Base-by-base conservation (phyloP, 2,329 filamentous ascomycete genomes). In the Chaetomiaceae sp. region DNA sequence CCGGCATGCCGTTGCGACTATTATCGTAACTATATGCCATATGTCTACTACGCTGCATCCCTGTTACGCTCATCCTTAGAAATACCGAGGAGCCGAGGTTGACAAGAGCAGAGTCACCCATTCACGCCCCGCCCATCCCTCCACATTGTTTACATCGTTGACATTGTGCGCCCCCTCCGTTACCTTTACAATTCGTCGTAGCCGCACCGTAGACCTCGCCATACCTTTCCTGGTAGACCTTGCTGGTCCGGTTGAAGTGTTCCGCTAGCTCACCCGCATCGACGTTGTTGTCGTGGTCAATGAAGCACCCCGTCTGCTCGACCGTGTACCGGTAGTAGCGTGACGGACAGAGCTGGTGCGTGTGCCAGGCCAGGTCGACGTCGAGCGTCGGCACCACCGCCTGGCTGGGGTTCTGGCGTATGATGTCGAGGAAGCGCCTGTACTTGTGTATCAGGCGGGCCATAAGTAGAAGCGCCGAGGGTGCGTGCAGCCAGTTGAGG, bases 131-230 rank as follows among this genome's bases (percentile, higher is more conserved):
- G n/a, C n/a, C n/a, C n/a, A n/a, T n/a, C n/a, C n/a, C n/a, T n/a
- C n/a, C n/a, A n/a, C n/a, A n/a, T n/a, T n/a, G n/a, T n/a, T n/a
- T n/a, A n/a, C n/a, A n/a, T n/a, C n/a, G n/a, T n/a, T n/a, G n/a
- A n/a, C n/a, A n/a, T n/a, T n/a, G n/a, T n/a, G n/a, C n/a, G n/a
- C n/a, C n/a, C n/a, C n/a, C n/a, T n/a, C n/a, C n/a, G n/a, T n/a
- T n/a, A n/a, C n/a, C n/a, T n/a, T n/a, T n/a, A n/a, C n/a, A n/a
- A 75, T 64, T 93, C 87, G 65, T 88, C 94, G 62, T 90, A 88
- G 84, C 86, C 90, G 63, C 86, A 90, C 77, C 83, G 61, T 90
- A 94, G 4, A 86, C 75, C 41, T 83, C 75, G 14, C 69, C 66
- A 54, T 77, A 89, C 12, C 68, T 63, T 20, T 78, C 76, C 55